Evolutionary conservation across 352 stramenopile species (phyloP).

Genomic region (Globisporangium canariense): DNA sequence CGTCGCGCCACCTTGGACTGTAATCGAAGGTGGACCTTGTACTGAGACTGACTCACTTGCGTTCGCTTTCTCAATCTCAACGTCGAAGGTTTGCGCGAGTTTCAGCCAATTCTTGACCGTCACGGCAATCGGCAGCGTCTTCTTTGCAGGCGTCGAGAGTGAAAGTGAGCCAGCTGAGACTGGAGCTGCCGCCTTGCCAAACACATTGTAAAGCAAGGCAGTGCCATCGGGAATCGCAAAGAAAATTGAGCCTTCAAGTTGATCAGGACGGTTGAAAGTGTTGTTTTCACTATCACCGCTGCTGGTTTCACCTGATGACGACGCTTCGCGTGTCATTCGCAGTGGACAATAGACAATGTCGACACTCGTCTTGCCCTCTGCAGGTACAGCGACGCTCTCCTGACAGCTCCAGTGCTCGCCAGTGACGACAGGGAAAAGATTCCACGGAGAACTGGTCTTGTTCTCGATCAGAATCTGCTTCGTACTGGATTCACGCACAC

Average conservation of each 20-base stretch:
- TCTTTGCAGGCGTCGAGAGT: slow-evolving; percentile 77
- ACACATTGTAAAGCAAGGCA: slow-evolving; percentile 85
- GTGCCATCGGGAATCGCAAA: slow-evolving; percentile 88
- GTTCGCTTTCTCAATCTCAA: slow-evolving; percentile 52
- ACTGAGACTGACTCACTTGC: slow-evolving; percentile 46
- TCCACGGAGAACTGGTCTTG: slow-evolving; percentile 75
- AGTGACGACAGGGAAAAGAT: slow-evolving; percentile 83
- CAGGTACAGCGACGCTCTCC: slow-evolving; percentile 79
- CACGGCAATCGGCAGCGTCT: slow-evolving; percentile 61
- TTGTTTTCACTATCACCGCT: slow-evolving; percentile 19
- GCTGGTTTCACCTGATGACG: neutral
- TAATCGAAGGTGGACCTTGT: slow-evolving; percentile 64
- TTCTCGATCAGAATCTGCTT: slow-evolving; percentile 84
- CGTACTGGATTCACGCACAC: slow-evolving; percentile 60
- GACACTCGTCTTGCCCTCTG: slow-evolving; percentile 56
- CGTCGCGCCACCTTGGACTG: slow-evolving; percentile 49
- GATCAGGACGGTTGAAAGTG: slow-evolving; percentile 30
- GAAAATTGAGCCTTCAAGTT: slow-evolving; percentile 85
- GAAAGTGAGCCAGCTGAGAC: slow-evolving; percentile 31
- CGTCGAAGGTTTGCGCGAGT: slow-evolving; percentile 67
- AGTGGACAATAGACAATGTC: slow-evolving; percentile 80
- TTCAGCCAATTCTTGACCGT: slow-evolving; percentile 89
- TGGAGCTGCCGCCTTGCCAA: slow-evolving; percentile 68
- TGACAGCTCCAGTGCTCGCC: slow-evolving; percentile 85
- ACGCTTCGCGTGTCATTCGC: slow-evolving; percentile 64